Evolutionary conservation across 176 grass and related monocot genomes (phyloP), one percentile per base, ranked within the genome.

Genomic region (Urochloa ruziziensis): DNA sequence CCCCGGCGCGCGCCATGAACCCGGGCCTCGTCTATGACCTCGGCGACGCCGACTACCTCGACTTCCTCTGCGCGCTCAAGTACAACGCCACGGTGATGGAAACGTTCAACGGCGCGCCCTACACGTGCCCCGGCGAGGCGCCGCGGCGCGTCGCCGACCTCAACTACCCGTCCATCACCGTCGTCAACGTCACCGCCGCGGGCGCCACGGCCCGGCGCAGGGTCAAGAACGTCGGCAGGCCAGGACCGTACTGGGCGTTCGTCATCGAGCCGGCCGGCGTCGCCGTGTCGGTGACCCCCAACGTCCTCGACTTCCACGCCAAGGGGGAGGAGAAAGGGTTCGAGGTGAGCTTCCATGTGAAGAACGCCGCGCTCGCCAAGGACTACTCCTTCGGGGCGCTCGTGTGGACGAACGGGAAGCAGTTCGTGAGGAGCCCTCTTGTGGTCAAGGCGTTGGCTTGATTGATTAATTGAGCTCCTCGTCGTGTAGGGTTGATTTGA

Each of bases 21-120:
- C 94, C 94, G 0, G 94, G 94, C 34, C 83, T 97, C 24, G 85
- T 97, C 59, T 97, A 97, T 32, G 94, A 97, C 56, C 74, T 97
- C 24, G 62, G 65, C 19, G 42, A 81, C 4, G 53, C 17, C 10
- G 90, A 97, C 21, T 97, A 97, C 86, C 75, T 94, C 52, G 79
- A 83, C 82, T 94, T 94, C 88, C 84, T 97, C 73, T 97, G 94
- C 80, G 32, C 73, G 56, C 21, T 84, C 47, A 56, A 73, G 33
- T 97, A 97, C 88, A 90, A 94, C 61, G 49, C 88, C 19, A 82
- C 74, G 15, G 58, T 85, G 16, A 9, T 92, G 29, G 25, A 82
- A 53, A 64, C 6, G 32, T 97, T 97, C 75, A 63, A 86, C 70
- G 77, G 49, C 28, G 15, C 6, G 37, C 72, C 88, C 16, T 88